A percentile compares a stretch with the other conserved stretches of the same genome.
Conservation (phyloP, 345 rosid species). For the Corchorus capsularis region DNA sequence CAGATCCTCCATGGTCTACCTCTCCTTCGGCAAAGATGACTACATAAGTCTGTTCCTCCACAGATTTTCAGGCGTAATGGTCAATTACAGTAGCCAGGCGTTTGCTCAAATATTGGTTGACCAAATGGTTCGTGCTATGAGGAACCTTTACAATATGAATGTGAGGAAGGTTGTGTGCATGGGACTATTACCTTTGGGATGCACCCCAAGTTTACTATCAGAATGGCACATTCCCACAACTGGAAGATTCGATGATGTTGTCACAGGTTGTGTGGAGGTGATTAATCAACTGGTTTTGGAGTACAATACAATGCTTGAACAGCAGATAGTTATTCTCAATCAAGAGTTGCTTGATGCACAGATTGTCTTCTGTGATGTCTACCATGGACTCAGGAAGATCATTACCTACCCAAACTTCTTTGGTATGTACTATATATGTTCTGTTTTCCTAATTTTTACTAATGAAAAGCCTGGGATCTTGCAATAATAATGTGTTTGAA, state of each 20-base stretch:
- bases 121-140: conserved; percentile 53
- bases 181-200: conserved; percentile 66
- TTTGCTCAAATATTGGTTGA: conserved; percentile 50
- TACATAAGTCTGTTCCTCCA: conserved; percentile 53
- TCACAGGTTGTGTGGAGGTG: conserved; percentile 43
- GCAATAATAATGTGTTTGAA: background rate
- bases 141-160: conserved; percentile 47
- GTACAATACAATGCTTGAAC: conserved; percentile 48
- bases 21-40: conserved; percentile 72
- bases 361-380: conserved; percentile 54
- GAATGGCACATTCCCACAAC: conserved; percentile 40
- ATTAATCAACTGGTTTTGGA: conserved; percentile 50
- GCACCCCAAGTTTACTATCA: conserved; percentile 48
- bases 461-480: background rate
- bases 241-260: background rate
- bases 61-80: conserved; percentile 43
- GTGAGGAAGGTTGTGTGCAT: conserved; percentile 46
- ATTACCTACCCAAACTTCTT: conserved; percentile 36
- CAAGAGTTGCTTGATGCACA: conserved; percentile 41
- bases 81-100: conserved; percentile 42
- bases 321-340: conserved; percentile 39
- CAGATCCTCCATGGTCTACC: conserved; percentile 57
- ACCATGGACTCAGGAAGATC: conserved; percentile 54
- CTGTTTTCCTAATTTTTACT: background rate
- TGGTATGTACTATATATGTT: conserved; percentile 29